These are phyloP conservation scores for Cymbidium sinense DNA, from an alignment of 106 monocot species.

Conservation along the genomic window DNA sequence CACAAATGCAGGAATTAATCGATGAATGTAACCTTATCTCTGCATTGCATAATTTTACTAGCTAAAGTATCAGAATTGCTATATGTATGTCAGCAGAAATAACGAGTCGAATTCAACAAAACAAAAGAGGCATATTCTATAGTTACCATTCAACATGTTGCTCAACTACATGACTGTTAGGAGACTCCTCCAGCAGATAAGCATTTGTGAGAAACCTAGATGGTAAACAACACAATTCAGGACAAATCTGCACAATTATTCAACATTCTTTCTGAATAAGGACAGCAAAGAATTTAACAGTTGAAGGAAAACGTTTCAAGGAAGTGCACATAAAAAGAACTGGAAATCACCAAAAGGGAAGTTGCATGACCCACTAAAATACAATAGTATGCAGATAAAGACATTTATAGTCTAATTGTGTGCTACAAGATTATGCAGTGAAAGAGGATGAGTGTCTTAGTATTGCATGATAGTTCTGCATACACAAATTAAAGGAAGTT, in stretches of 20 bases:
- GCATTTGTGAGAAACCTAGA: slow-evolving; percentile 91
- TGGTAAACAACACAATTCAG: neutral
- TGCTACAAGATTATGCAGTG: too few species aligned
- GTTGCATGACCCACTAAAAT: neutral
- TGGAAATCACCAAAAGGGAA: neutral
- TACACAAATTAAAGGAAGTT: too few species aligned
- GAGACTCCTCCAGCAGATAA: slow-evolving; percentile 83
- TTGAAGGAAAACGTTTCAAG: neutral
- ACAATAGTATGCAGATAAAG: neutral
- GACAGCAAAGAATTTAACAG: neutral
- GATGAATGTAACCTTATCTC: neutral
- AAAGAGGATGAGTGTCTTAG: too few species aligned
- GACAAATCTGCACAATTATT: neutral
- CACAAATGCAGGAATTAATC: neutral
- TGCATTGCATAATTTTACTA: neutral
- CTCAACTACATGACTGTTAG: slow-evolving; percentile 89
- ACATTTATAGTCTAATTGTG: too few species aligned
- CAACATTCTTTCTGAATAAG: neutral
- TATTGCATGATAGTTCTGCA: too few species aligned
- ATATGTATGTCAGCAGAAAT: neutral
- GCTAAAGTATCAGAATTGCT: neutral
- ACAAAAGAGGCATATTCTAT: neutral
- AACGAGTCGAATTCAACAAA: neutral
- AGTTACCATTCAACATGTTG: slow-evolving; percentile 98
- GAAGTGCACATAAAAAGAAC: neutral